A percentile compares a stretch with the other conserved stretches of the same genome.
Conservation (phyloP, 2,329 filamentous ascomycete species). For the Cladophialophora chaetospira region DNA sequence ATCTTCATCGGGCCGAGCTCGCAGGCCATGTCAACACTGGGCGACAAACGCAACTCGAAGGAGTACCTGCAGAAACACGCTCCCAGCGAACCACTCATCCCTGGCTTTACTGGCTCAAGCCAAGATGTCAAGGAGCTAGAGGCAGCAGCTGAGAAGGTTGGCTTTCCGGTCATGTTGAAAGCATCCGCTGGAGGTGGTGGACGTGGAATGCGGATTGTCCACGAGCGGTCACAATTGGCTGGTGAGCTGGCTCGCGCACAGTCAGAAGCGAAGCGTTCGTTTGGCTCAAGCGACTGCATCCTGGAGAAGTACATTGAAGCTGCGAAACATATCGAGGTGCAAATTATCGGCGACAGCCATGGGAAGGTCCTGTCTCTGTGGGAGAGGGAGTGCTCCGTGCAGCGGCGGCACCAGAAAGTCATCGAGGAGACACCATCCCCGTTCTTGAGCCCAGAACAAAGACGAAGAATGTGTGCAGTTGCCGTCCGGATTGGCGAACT, state of each 20-base stretch:
- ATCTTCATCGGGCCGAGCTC: slow-evolving; percentile 40
- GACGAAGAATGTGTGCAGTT: slow-evolving; percentile 41
- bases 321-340: slow-evolving; percentile 54
- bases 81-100: slow-evolving; percentile 37
- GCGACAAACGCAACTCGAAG: slow-evolving; percentile 38
- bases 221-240: slow-evolving; percentile 37
- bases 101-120: slow-evolving; percentile 33
- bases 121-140: slow-evolving; percentile 32
- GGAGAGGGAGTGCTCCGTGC: slow-evolving; percentile 56
- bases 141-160: slow-evolving; percentile 33
- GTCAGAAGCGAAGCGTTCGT: slow-evolving; percentile 45
- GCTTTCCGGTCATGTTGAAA: slow-evolving; percentile 51
- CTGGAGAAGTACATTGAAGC: slow-evolving; percentile 47
- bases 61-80: slow-evolving; percentile 34
- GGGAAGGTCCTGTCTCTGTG: slow-evolving; percentile 46
- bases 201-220: slow-evolving; percentile 46
- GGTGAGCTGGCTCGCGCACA: slow-evolving; percentile 43
- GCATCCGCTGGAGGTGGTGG: slow-evolving; percentile 53
- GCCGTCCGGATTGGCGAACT: slow-evolving; percentile 42
- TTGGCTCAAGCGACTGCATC: slow-evolving; percentile 47
- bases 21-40: slow-evolving; percentile 38
- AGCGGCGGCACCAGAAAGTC: slow-evolving; percentile 56
- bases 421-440: slow-evolving; percentile 51
- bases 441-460: slow-evolving; percentile 37
- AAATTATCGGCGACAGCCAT: slow-evolving; percentile 51